These are phyloP conservation scores for Sclerotiophoma versabilis DNA, from an alignment of 2,329 filamentous ascomycete species.

Conservation along the genomic window DNA sequence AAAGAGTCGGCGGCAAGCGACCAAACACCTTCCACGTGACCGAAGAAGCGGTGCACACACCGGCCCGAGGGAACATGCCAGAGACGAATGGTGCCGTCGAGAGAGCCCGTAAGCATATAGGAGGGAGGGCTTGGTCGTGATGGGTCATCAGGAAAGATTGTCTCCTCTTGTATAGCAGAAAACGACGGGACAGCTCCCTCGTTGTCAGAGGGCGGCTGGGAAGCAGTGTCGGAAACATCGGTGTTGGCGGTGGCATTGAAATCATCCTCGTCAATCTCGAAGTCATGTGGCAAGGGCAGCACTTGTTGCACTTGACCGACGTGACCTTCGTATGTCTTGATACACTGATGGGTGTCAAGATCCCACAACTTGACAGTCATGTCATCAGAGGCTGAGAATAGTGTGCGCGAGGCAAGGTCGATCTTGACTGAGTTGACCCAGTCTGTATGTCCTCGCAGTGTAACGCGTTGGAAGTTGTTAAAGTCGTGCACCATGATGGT, in stretches of 20 bases:
- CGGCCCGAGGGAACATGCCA: slow-evolving; percentile 87
- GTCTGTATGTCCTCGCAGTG: slow-evolving; percentile 83
- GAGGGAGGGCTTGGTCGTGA: slow-evolving; percentile 77
- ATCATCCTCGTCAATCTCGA: slow-evolving; percentile 81
- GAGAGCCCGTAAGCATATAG: slow-evolving; percentile 91
- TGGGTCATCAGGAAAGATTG: slow-evolving; percentile 66
- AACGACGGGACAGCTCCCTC: slow-evolving; percentile 10
- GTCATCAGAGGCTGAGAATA: slow-evolving; percentile 94
- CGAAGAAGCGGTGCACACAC: slow-evolving; percentile 92
- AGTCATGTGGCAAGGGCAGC: slow-evolving; percentile 81
- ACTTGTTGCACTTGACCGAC: slow-evolving; percentile 96
- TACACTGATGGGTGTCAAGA: slow-evolving; percentile 80
- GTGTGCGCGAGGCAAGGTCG: slow-evolving; percentile 79
- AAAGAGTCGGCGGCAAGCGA: slow-evolving; percentile 87
- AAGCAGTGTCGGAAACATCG: slow-evolving; percentile 53
- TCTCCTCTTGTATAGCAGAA: slow-evolving; percentile 24
- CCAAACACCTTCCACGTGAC: slow-evolving; percentile 96
- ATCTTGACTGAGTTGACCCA: slow-evolving; percentile 98
- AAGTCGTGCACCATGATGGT: slow-evolving; percentile 95
- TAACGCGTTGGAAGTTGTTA: slow-evolving; percentile 79
- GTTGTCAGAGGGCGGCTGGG: slow-evolving; percentile 35
- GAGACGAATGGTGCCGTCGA: slow-evolving; percentile 89
- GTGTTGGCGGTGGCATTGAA: slow-evolving; percentile 63
- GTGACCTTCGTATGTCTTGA: slow-evolving; percentile 82
- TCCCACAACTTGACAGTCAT: slow-evolving; percentile 93